These are phyloP conservation scores for Collariella sp. DNA, from an alignment of 495 filamentous ascomycete species.

Conservation along the genomic window DNA sequence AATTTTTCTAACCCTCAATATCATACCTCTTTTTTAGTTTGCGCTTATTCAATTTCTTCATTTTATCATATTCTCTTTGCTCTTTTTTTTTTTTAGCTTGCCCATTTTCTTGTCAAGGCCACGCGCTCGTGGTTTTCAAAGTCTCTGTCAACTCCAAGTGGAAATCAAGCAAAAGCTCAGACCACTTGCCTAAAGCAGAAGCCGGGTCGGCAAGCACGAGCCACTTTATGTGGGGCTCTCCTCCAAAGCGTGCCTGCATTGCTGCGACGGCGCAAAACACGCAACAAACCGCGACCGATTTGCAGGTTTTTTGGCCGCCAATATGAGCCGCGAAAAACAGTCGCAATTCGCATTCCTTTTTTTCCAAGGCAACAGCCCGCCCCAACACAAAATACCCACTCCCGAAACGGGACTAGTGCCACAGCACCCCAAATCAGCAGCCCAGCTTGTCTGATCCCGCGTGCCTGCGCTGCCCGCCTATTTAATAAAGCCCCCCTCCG, in stretches of 20 bases:
- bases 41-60: no score
- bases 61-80: no score
- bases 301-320: slow-evolving; percentile 2
- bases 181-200: slow-evolving; percentile 1
- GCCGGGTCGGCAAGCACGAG: not conserved
- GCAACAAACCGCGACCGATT: not conserved
- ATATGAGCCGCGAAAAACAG: slow-evolving; percentile 14
- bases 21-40: no score
- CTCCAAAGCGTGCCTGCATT: slow-evolving; percentile 11
- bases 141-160: not conserved
- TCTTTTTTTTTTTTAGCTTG: no score
- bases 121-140: no score
- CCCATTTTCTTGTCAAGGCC: no score
- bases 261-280: slow-evolving; percentile 13
- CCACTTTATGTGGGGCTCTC: slow-evolving; percentile 9
- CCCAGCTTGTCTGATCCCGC: slow-evolving; percentile 9
- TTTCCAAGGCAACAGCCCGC: slow-evolving; percentile 10
- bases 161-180: slow-evolving; percentile 1
- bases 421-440: slow-evolving; percentile 14
- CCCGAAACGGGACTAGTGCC: slow-evolving; percentile 26
- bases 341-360: not conserved
- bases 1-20: no score
- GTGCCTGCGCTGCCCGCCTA: slow-evolving; percentile 5
- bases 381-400: not conserved
- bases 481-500: slow-evolving; percentile 13